Evolutionary conservation across 2,329 filamentous ascomycete species (phyloP).

Genomic region (Orbilia blumenaviensis): DNA sequence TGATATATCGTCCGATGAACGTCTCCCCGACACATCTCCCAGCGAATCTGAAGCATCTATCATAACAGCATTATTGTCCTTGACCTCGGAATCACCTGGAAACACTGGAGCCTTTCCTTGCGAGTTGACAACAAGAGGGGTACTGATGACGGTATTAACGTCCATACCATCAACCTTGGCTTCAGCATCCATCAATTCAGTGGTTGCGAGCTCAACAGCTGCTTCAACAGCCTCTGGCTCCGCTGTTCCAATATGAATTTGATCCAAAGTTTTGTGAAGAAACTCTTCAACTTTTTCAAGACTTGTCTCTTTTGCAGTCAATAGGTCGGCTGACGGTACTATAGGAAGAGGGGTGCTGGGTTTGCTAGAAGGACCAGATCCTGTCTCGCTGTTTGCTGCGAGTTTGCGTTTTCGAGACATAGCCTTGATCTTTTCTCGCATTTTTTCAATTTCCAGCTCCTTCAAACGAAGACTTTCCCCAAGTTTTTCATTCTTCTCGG

Average conservation of each 20-base stretch:
- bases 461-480: conserved; percentile 64
- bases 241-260: conserved; percentile 8
- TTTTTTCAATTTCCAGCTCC: conserved; percentile 70
- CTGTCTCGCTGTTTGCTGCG: not conserved
- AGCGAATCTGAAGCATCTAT: not conserved
- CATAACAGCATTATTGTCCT: not conserved
- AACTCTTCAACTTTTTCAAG: conserved; percentile 45
- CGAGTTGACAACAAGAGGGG: not conserved
- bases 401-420: conserved; percentile 39
- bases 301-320: conserved; percentile 9
- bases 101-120: not conserved
- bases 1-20: conserved; percentile 20
- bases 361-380: conserved; percentile 27
- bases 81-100: not conserved
- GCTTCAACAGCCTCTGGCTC: conserved; percentile 1
- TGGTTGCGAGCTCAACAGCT: not conserved
- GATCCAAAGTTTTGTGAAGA: conserved; percentile 40
- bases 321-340: not conserved
- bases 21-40: not conserved
- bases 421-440: conserved; percentile 64
- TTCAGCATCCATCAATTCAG: conserved; percentile 16
- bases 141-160: not conserved
- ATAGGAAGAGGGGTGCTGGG: conserved; percentile 25
- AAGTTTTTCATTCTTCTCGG: conserved; percentile 60
- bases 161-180: conserved; percentile 1